Base-by-base conservation (phyloP, 208 protist genomes). In the Trypanosoma melophagium region DNA sequence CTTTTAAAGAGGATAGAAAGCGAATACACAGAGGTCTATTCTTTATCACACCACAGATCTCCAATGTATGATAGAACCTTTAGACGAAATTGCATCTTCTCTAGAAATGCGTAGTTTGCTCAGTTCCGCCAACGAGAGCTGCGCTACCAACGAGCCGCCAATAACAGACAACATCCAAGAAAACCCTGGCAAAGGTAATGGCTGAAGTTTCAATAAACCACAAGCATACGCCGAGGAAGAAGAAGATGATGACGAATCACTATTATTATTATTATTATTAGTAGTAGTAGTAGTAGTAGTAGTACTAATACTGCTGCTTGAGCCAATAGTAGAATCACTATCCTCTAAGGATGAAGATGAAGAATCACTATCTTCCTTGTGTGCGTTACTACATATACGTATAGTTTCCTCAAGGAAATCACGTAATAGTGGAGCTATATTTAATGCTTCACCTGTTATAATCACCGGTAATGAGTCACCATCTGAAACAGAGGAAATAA, bases 101-200 rank as follows among this genome's bases (percentile, higher is more conserved):
- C 42, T 65, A 13, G 79, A 83, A 31, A 90, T 85, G 21, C 66
- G 35, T 25, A 79, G 42, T 16, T 74, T 76, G 50, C 67, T 68
- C 60, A 90, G 44, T n/a, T 90, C 84, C 3, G 51, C 12, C 5
- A 80, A 50, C 14, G 81, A 42, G 3, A 90, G 62, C n/a, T 84
- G 71, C n/a, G 73, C 66, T 21, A 87, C 71, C 14, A 90, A 51
- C 0, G 81, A 87, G 3, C 69, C 84, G 7, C 84, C 84, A 8
- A 90, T n/a, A 9, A 90, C 42, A 45, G 83, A 74, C 1, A 87
- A 50, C 73, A 74, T 69, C 83, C 83, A 89, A 8, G 86, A 83
- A 5, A 69, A 53, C 7, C 74, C 55, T 35, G 66, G 63, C 3
- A 89, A 47, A 13, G 82, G 77, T 7, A 66, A 60, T 7, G 62